These are phyloP conservation scores for Malbranchea zuffiana DNA, from an alignment of 2,329 filamentous ascomycete species.

Conservation along the genomic window DNA sequence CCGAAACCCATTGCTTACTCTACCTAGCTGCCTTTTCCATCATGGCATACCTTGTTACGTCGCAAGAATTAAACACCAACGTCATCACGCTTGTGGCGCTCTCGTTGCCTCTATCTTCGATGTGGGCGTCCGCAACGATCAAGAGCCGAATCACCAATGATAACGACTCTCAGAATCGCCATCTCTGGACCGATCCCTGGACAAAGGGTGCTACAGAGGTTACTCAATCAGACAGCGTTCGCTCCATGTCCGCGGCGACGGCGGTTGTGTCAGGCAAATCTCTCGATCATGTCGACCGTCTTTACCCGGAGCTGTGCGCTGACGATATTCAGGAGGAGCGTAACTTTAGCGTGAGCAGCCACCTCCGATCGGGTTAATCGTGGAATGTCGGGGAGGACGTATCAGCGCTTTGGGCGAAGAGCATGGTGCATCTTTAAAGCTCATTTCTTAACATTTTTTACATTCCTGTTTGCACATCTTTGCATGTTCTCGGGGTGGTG, in stretches of 20 bases:
- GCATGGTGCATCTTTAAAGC: too few species aligned
- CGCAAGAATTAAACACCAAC: conserved; percentile 45
- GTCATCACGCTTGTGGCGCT: conserved; percentile 50
- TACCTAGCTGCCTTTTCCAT: conserved; percentile 49
- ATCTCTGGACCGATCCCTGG: conserved; percentile 8
- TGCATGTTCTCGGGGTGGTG: neutral
- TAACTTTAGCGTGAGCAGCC: conserved; percentile 13
- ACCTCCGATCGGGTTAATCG: too few species aligned
- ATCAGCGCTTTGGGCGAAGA: too few species aligned
- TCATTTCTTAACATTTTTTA: too few species aligned
- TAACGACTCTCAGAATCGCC: conserved; percentile 1
- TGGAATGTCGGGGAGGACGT: too few species aligned
- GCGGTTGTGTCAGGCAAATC: conserved; percentile 1
- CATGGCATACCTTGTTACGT: conserved; percentile 42
- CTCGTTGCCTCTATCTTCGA: conserved; percentile 54
- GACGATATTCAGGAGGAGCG: conserved; percentile 11
- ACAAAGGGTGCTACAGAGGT: neutral
- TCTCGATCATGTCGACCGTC: conserved; percentile 11
- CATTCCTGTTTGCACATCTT: neutral
- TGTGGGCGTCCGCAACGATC: conserved; percentile 48
- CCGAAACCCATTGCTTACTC: conserved; percentile 6
- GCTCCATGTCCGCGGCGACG: too few species aligned
- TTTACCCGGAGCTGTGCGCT: conserved; percentile 14
- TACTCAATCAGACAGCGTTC: neutral
- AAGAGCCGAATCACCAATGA: conserved; percentile 14